Base-by-base conservation (phyloP, 257 asterid species). In the Lavandula angustifolia region DNA sequence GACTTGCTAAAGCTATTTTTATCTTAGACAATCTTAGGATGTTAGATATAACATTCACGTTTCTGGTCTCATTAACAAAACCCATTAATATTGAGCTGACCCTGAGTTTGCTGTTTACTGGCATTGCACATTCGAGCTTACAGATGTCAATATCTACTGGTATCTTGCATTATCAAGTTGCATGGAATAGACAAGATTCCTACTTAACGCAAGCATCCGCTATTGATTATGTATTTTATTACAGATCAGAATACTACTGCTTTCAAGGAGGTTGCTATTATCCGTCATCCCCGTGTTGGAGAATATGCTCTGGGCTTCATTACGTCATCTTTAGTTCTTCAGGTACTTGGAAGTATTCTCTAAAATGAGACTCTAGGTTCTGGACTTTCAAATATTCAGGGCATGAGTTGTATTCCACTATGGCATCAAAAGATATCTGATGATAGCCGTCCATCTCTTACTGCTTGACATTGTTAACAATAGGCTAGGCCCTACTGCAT, bases 261-360 rank as follows among this genome's bases (percentile, higher is more conserved):
- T 74, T 90, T 90, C 85, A 90, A 90, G 91, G 97, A 90, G 78
- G 95, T 90, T 29, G 95, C 95, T 46, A 90, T 90, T 63, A 84
- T 90, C 41, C 94, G 92, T 6, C 95, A 90, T 81, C 97, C 97
- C 68, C 95, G 97, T 78, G 79, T 82, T 72, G 97, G 97, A 65
- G 97, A 90, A 85, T 90, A 90, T 76, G 97, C 91, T 33, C 61
- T 87, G 22, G 97, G 97, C 67, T 90, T 90, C 73, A 87, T 90
- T 43, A 90, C 97, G 32, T 90, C 97, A 17, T 72, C 97, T 32
- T 85, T 90, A 40, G 72, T 85, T 62, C 96, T 90, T 60, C 97
- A 90, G 97, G 95, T 90, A 71, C 78, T 67, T 75, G 37, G 61
- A 54, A 27, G 49, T 63, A 41, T 29, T 18, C 61, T 51, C 60